Conservation (phyloP, 2,329 filamentous ascomycete genomes). For the Xylariaceae sp. region DNA sequence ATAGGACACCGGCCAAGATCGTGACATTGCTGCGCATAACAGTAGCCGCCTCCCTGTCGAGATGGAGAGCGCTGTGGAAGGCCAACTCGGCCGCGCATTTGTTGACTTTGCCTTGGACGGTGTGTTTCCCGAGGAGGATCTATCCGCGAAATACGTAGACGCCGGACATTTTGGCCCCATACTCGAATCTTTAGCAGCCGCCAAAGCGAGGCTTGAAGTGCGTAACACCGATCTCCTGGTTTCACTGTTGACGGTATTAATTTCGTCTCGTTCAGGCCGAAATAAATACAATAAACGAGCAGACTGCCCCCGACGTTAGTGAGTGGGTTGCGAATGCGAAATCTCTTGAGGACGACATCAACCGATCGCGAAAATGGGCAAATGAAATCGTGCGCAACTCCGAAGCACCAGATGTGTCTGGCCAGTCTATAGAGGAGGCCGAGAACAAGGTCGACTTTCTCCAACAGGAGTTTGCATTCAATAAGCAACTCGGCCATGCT, state of each 20-base stretch:
- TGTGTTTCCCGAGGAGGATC: slow-evolving; percentile 43
- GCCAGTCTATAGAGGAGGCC: slow-evolving; percentile 48
- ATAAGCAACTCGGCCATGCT: slow-evolving; percentile 48
- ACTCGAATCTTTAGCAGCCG: slow-evolving; percentile 37
- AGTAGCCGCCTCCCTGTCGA: not conserved
- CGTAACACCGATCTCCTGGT: slow-evolving; percentile 3
- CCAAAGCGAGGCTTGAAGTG: slow-evolving; percentile 44
- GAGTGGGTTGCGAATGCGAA: slow-evolving; percentile 83
- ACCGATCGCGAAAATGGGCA: slow-evolving; percentile 71
- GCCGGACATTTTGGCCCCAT: slow-evolving; percentile 37
- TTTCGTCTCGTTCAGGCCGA: slow-evolving; percentile 47
- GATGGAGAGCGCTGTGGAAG: slow-evolving; percentile 29
- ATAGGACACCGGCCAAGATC: not conserved
- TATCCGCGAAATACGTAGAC: slow-evolving; percentile 37
- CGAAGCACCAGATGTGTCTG: slow-evolving; percentile 54
- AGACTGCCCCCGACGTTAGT: slow-evolving; percentile 73
- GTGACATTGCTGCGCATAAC: not conserved
- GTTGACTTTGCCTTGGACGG: slow-evolving; percentile 55
- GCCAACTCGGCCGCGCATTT: slow-evolving; percentile 51
- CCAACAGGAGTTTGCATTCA: slow-evolving; percentile 54
- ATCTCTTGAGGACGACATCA: slow-evolving; percentile 78
- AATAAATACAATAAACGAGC: slow-evolving; percentile 69
- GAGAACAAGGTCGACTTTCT: slow-evolving; percentile 54
- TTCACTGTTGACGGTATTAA: slow-evolving; percentile 3
- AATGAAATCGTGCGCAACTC: slow-evolving; percentile 75